Evolutionary conservation across 306 rosid genomes (phyloP), one percentile per base, ranked within the genome.

Genomic region (Neltuma alba): DNA sequence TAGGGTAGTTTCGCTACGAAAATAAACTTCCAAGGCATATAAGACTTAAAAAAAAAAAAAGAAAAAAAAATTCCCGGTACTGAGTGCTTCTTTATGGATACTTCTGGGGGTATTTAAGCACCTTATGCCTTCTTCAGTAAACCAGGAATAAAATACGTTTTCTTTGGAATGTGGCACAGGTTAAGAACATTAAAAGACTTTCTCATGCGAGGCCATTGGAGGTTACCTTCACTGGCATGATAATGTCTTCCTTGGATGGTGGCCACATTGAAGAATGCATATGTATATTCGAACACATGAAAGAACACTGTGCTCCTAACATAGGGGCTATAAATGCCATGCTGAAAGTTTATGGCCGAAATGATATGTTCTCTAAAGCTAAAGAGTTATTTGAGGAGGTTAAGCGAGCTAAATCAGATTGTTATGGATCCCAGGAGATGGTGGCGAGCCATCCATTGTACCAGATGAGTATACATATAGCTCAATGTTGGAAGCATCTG

Each of bases 171-270:
- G 77, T 86, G 80, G 71, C 58, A 83, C 90, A 92, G 97, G 91
- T 90, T 80, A 89, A 84, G 77, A 95, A 87, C 88, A 95, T 95
- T 86, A 90, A 79, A 80, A 87, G 74, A 27, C 77, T 95, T 42
- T 18, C 91, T 14, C 86, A 65, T 68, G 77, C 88, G 75, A 91
- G 82, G 87, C 99, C 99, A 23, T 86, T 92, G 90, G 98, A 88
- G 81, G 80, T 89, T 74, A 83, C 98, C 82, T 92, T 95, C 87
- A 95, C 98, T 1, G 99, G 98, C 91, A 89, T 95, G 94, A 95
- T 95, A 70, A 80, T 23, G 82, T 87, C 99, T 83, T 81, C 92
- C 72, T 79, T 89, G 88, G 90, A 88, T 77, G 97, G 91, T 28
- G 94, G 99, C 54, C 89, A 86, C 83, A 75, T 92, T 65, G 87